phyloP scores from a whole-genome alignment of 2,329 filamentous ascomycete species.

The Phaeosphaeria sp. region DNA sequence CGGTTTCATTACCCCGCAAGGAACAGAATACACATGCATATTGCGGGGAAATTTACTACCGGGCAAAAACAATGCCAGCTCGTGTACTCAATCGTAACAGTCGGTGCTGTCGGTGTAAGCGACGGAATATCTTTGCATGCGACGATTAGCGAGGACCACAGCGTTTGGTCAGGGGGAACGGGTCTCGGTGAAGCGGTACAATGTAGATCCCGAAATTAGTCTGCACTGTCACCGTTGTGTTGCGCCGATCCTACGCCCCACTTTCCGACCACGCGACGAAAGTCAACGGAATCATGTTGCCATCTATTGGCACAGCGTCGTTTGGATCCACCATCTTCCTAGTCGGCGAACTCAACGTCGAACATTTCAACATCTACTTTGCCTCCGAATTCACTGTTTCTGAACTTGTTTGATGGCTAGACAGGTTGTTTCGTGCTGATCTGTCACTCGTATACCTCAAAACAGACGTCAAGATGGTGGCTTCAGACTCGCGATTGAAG shows the following conservation, averaged over 20 bases:
- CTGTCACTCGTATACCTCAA: neutral
- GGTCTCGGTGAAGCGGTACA: slow-evolving; percentile 25
- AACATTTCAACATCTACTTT: neutral
- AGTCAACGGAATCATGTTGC: neutral
- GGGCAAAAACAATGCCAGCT: neutral
- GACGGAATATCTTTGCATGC: neutral
- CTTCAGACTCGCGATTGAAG: neutral
- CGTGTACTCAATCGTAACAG: neutral
- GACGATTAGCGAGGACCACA: neutral
- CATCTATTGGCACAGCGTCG: neutral
- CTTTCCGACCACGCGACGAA: slow-evolving; percentile 4
- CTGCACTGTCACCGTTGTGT: slow-evolving; percentile 19
- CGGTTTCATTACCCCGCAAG: neutral
- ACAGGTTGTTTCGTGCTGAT: neutral
- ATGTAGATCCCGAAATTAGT: slow-evolving; percentile 30
- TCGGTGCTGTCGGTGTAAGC: slow-evolving; percentile 3
- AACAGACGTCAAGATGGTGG: neutral
- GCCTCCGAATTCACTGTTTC: neutral
- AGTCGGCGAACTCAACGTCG: neutral
- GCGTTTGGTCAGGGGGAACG: neutral
- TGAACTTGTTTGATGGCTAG: neutral
- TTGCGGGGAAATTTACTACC: neutral
- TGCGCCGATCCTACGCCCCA: slow-evolving; percentile 30
- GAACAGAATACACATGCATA: neutral
- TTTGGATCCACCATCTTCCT: neutral